These are phyloP conservation scores for Phanerochaete carnosa DNA, from an alignment of 768 basidiomycete species.

Conservation along the genomic window DNA sequence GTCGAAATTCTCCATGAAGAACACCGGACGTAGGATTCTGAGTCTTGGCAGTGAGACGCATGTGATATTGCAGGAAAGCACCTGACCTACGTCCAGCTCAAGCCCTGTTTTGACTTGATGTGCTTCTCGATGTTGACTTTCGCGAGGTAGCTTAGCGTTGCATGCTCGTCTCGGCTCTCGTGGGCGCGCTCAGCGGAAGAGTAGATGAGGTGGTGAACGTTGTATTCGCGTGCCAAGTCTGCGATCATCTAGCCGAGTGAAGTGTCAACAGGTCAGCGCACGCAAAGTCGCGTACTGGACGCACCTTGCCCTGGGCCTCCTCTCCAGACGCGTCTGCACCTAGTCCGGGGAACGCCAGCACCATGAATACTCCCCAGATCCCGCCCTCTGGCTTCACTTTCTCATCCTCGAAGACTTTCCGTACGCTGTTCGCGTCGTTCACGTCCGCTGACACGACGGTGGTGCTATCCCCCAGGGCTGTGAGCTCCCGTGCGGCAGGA, in stretches of 20 bases:
- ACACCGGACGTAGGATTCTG: conserved; percentile 38
- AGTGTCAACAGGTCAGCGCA: background rate
- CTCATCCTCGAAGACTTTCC: conserved; percentile 32
- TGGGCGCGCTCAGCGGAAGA: conserved; percentile 38
- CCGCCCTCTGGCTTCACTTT: conserved; percentile 16
- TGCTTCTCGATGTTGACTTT: conserved; percentile 38
- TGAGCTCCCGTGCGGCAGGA: conserved; percentile 24
- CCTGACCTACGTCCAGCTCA: conserved; percentile 39
- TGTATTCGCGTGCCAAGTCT: conserved; percentile 35
- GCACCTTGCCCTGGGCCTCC: conserved; percentile 38
- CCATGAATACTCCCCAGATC: conserved; percentile 39
- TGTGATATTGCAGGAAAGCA: background rate
- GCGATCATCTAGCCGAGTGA: conserved; percentile 18
- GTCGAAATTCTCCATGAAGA: conserved; percentile 45
- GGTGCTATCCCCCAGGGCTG: conserved; percentile 21
- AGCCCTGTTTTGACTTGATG: conserved; percentile 25
- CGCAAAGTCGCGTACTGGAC: conserved; percentile 3
- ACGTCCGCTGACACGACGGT: conserved; percentile 35
- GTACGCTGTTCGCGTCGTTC: conserved; percentile 26
- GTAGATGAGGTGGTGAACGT: conserved; percentile 32
- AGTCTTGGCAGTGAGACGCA: background rate
- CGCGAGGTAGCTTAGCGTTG: conserved; percentile 21
- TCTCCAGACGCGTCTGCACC: conserved; percentile 37
- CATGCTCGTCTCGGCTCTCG: conserved; percentile 27
- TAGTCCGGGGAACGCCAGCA: conserved; percentile 38